Percentiles rank a stretch among this genome's conserved stretches.
These are phyloP conservation scores for Candida odintsovae DNA, from an alignment of 805 yeast species.

Conservation along the genomic window DNA sequence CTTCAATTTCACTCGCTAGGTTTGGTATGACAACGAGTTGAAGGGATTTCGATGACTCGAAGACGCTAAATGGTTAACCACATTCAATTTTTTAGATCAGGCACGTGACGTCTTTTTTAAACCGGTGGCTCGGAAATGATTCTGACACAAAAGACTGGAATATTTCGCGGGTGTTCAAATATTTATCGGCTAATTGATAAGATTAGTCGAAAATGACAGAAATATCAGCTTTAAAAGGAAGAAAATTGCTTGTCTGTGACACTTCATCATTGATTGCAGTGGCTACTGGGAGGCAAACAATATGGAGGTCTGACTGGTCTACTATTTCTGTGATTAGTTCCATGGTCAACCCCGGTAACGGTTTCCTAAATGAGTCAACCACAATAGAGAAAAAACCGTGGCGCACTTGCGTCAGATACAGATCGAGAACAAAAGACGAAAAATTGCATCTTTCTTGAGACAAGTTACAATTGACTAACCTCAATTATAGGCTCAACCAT, in stretches of 20 bases:
- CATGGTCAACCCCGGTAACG: not conserved
- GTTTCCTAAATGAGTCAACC: not conserved
- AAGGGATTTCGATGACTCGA: too few relatives aligned
- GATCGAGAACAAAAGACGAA: not conserved
- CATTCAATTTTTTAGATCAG: too few relatives aligned
- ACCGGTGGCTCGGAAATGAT: too few relatives aligned
- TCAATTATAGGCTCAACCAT: not conserved
- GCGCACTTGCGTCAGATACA: not conserved
- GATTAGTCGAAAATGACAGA: too few relatives aligned
- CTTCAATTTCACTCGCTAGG: not conserved
- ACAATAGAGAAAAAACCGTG: not conserved
- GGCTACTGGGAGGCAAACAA: too few relatives aligned
- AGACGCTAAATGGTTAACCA: too few relatives aligned
- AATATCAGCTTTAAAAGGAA: too few relatives aligned
- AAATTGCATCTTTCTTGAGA: not conserved
- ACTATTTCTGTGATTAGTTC: not conserved
- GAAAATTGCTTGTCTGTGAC: not conserved
- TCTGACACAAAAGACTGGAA: too few relatives aligned
- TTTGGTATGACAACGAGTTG: not conserved
- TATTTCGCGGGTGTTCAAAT: too few relatives aligned
- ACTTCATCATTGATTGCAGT: too few relatives aligned
- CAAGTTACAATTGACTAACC: not conserved
- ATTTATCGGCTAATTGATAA: too few relatives aligned
- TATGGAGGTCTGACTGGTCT: not conserved
- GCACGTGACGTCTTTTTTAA: too few relatives aligned